These are phyloP conservation scores for Millerozyma miso DNA, from an alignment of 805 yeast genomes.

Conservation along the genomic window DNA sequence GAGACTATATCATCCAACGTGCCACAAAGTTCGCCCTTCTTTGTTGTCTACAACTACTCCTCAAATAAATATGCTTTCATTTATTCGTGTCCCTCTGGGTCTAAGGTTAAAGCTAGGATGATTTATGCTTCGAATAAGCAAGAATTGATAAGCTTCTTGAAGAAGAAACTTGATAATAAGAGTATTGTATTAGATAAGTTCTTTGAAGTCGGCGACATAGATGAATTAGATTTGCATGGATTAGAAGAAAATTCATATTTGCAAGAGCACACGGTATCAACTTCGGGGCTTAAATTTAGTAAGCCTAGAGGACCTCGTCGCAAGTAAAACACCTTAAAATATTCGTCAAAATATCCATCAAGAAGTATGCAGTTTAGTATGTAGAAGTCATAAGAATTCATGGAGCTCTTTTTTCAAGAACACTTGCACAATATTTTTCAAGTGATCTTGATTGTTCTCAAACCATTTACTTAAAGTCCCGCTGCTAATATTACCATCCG, in stretches of 20 bases:
- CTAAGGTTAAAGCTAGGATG: slow-evolving; percentile 89
- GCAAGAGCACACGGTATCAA: slow-evolving; percentile 1
- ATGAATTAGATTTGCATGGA: slow-evolving; percentile 57
- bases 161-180: slow-evolving; percentile 27
- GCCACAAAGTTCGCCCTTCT: slow-evolving; percentile 46
- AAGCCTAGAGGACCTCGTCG: slow-evolving; percentile 73
- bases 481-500: neutral
- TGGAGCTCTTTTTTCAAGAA: slow-evolving; percentile 20
- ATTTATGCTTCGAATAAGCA: slow-evolving; percentile 78
- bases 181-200: slow-evolving; percentile 36
- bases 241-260: slow-evolving; percentile 21
- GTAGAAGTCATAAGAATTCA: slow-evolving; percentile 2
- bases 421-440: slow-evolving; percentile 20
- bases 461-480: slow-evolving; percentile 14
- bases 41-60: slow-evolving; percentile 47
- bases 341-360: neutral
- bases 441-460: slow-evolving; percentile 10
- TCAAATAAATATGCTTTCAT: slow-evolving; percentile 51
- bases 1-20: slow-evolving; percentile 17
- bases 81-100: slow-evolving; percentile 86
- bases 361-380: neutral
- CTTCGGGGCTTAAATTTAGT: slow-evolving; percentile 30
- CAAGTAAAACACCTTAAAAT: slow-evolving; percentile 15
- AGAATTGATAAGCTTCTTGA: slow-evolving; percentile 52
- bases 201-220: slow-evolving; percentile 70